Evolutionary conservation across 2,329 filamentous ascomycete species (phyloP).

Genomic region (Chrysosporium keratinophilum): DNA sequence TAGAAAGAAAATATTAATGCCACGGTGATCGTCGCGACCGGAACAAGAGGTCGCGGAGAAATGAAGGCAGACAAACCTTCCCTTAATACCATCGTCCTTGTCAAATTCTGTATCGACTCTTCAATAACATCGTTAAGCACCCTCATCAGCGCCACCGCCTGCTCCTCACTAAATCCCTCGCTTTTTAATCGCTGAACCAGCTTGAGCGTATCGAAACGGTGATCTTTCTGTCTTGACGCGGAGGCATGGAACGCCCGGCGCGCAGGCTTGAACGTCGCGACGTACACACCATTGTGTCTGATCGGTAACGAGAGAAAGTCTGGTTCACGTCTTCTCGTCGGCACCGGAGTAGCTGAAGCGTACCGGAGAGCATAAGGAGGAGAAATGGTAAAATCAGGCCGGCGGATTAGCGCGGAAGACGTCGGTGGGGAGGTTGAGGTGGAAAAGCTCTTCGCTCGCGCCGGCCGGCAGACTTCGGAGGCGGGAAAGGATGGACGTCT

Average conservation of each 20-base stretch:
- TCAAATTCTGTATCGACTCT: constrained; percentile 95
- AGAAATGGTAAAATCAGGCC: background rate
- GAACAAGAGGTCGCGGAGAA: background rate
- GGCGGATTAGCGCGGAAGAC: background rate
- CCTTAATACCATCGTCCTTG: constrained; percentile 91
- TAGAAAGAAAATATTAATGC: background rate
- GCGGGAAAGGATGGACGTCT: constrained; percentile 2
- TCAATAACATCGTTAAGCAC: constrained; percentile 94
- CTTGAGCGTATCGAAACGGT: constrained; percentile 97
- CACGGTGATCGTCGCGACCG: background rate
- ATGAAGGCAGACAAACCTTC: constrained; percentile 55
- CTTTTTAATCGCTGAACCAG: constrained; percentile 82
- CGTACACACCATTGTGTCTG: constrained; percentile 40
- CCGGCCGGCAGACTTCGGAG: background rate
- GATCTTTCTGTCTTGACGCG: constrained; percentile 54
- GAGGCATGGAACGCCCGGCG: constrained; percentile 50
- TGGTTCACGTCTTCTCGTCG: background rate
- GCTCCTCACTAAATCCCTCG: constrained; percentile 91
- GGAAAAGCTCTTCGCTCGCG: background rate
- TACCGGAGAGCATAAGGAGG: constrained; percentile 7
- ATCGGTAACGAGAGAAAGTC: constrained; percentile 23
- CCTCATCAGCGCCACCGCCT: constrained; percentile 97
- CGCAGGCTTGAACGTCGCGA: constrained; percentile 34
- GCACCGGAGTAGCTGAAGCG: background rate
- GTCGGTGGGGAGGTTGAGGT: background rate